Conservation (phyloP, 2,329 filamentous ascomycete genomes). For the Xylariaceae sp. region DNA sequence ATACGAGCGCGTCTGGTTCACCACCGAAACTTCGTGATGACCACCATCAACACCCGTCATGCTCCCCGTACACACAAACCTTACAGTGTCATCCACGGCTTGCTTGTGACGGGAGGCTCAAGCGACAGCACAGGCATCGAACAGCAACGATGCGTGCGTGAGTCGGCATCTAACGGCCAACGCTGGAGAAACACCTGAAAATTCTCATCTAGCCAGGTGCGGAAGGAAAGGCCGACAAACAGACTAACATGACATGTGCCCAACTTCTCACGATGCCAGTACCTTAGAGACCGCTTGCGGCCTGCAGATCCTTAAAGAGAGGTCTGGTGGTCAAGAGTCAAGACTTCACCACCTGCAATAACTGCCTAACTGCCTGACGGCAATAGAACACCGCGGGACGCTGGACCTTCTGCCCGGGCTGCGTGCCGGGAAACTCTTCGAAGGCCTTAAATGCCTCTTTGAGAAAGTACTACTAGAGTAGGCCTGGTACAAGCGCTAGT, state of each 20-base stretch:
- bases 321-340: conserved; percentile 19
- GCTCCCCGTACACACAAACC: too few species aligned
- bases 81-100: neutral
- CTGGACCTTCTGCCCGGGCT: conserved; percentile 23
- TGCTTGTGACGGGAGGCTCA: conserved; percentile 2
- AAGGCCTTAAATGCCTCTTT: conserved; percentile 23
- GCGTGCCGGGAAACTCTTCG: conserved; percentile 15
- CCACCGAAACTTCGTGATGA: too few species aligned
- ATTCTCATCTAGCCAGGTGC: too few species aligned
- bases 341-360: too few species aligned
- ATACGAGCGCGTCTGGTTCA: too few species aligned
- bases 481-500: conserved; percentile 15
- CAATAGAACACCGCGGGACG: conserved; percentile 2
- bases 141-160: too few species aligned
- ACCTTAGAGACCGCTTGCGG: conserved; percentile 15
- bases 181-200: too few species aligned
- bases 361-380: too few species aligned
- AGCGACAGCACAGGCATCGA: too few species aligned
- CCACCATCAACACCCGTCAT: too few species aligned
- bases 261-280: conserved; percentile 8
- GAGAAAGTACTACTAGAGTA: conserved; percentile 18
- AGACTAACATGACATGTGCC: conserved; percentile 15
- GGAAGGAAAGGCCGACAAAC: neutral
- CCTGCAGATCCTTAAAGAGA: conserved; percentile 9
- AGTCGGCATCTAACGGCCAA: too few species aligned